phyloP scores from a whole-genome alignment of 179 eudicot species.

The Spinacia oleracea region DNA sequence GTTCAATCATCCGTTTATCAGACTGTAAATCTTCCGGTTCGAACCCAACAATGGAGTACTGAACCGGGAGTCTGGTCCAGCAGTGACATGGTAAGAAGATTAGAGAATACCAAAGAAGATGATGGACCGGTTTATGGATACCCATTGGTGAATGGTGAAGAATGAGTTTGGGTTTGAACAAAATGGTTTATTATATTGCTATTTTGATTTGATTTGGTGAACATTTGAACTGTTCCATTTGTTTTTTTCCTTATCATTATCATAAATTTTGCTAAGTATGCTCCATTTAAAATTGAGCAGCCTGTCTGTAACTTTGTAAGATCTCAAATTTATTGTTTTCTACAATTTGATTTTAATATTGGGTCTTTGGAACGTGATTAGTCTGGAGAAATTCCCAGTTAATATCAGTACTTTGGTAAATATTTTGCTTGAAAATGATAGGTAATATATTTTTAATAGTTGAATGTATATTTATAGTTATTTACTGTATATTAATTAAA shows the following conservation, averaged over 20 bases:
- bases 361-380: no score
- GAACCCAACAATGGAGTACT: conserved; percentile 42
- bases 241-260: no score
- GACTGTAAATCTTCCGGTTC: conserved; percentile 33
- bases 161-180: not conserved
- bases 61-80: conserved; percentile 34
- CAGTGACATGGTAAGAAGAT: conserved; percentile 33
- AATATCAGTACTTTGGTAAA: no score
- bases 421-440: no score
- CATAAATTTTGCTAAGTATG: not conserved
- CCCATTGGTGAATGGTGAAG: conserved; percentile 13
- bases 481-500: no score
- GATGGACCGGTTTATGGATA: conserved; percentile 26
- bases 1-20: conserved; percentile 39
- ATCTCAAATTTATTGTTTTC: no score
- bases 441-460: no score
- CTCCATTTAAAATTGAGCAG: not conserved
- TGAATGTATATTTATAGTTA: no score
- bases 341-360: no score
- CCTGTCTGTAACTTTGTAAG: no score
- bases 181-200: not conserved
- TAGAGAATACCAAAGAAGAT: not conserved
- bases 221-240: not conserved
- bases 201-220: not conserved
- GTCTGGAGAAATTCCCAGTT: no score